Evolutionary conservation across 148 eudicot genomes (phyloP).

Genomic region (Rhododendron molle): DNA sequence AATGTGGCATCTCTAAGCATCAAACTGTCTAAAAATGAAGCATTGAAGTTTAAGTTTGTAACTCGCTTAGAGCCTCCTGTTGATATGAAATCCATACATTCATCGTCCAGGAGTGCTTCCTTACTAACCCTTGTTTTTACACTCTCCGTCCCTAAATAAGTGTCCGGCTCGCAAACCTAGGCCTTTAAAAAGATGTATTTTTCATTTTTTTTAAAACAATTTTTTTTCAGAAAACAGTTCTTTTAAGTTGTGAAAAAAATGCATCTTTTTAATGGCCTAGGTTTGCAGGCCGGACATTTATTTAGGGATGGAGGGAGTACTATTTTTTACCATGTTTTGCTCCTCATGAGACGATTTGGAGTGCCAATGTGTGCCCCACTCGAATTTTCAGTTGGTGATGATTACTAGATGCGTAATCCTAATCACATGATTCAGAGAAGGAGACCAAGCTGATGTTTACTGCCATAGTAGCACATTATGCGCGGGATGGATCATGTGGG

Average conservation of each 20-base stretch:
- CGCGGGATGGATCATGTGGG: neutral
- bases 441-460: neutral
- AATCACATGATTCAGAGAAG: slow-evolving; percentile 1
- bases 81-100: slow-evolving; percentile 5
- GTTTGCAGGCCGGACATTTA: too few relatives aligned
- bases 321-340: neutral
- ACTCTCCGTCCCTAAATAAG: too few relatives aligned
- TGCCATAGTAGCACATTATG: neutral
- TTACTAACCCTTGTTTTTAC: neutral
- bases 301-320: too few relatives aligned
- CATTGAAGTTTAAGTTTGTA: neutral
- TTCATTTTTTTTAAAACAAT: too few relatives aligned
- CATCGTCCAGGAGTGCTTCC: neutral
- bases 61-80: neutral
- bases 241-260: too few relatives aligned
- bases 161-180: too few relatives aligned
- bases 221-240: too few relatives aligned
- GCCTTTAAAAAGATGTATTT: too few relatives aligned
- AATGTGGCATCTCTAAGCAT: slow-evolving; percentile 4
- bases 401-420: neutral
- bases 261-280: too few relatives aligned
- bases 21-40: neutral
- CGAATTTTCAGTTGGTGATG: neutral
- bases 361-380: neutral
- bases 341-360: neutral